Evolutionary conservation across 768 basidiomycete species (phyloP), one percentile per base, ranked within the genome.

Genomic region (Kwoniella dendrophila): DNA sequence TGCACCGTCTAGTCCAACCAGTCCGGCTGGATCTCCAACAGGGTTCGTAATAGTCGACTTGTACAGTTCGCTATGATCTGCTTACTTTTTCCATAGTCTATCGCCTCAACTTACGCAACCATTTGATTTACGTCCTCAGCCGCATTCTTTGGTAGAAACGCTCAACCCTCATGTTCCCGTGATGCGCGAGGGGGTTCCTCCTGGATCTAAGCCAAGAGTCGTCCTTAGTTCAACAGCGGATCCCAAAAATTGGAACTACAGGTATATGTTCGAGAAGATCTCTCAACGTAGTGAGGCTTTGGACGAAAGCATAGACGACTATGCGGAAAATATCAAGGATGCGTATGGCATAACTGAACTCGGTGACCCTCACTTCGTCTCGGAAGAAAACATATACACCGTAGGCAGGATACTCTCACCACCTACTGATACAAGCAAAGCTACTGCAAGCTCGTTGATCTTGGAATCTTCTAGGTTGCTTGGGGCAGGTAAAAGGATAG

Each of bases 211-310:
- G 30, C 55, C 67, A 26, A 59, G 81, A 18, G 72, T 81, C 47
- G 45, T 57, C 8, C 51, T 82, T 24, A 63, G 58, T 11, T 67
- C 71, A 3, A 63, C 58, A 0, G 63, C 70, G 18, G 66, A 81
- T 38, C 75, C 76, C 4, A 73, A 71, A 56, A 57, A 71, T 20
- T 79, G 71, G 63, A 70, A 71, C 20, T 79, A 82, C 62, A 85
- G 90, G 29, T 98, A 97, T 77, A 94, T 95, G 93, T 92, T 90
- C 72, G 93, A 97, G 78, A 92, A 90, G 80, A 83, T 89, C 26
- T 85, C 86, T 1, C 90, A 90, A 72, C 83, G 93, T 47, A 88
- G 90, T 64, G 88, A 88, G 83, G 87, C 50, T 77, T 85, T 99
- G 55, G 94, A 98, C 71, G 86, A 87, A 59, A 82, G 87, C 59